Evolutionary conservation across 164 flowering plant species (phyloP).

Genomic region (Platanus orientalis): DNA sequence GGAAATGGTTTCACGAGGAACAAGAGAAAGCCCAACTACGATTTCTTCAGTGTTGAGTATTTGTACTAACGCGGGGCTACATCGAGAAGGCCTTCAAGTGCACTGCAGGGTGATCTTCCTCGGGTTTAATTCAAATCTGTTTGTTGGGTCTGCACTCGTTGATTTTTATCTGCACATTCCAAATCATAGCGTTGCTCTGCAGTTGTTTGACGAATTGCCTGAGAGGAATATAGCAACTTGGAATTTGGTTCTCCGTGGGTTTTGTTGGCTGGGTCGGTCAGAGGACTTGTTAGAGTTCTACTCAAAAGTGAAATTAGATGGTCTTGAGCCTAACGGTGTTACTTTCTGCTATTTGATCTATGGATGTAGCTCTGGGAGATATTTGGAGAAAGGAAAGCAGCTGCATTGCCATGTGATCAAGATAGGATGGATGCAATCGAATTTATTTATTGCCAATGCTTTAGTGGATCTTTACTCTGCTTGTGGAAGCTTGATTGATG

Average conservation of each 20-base stretch:
- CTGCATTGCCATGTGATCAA: constrained; percentile 54
- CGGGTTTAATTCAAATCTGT: constrained; percentile 49
- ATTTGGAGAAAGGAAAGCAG: constrained; percentile 48
- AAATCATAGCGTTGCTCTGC: constrained; percentile 26
- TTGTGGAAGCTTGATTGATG: constrained; percentile 43
- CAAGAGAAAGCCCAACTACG: constrained; percentile 49
- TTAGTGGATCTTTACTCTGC: constrained; percentile 72
- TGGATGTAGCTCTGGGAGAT: constrained; percentile 39
- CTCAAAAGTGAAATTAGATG: constrained; percentile 32
- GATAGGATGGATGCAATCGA: constrained; percentile 38
- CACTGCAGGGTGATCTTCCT: constrained; percentile 51
- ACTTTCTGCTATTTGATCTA: constrained; percentile 56
- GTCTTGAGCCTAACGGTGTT: constrained; percentile 47
- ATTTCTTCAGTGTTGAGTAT: constrained; percentile 52
- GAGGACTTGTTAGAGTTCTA: constrained; percentile 31
- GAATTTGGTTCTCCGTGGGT: constrained; percentile 58
- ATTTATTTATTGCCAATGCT: constrained; percentile 60
- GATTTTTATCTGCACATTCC: constrained; percentile 53
- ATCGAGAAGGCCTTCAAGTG: constrained; percentile 46
- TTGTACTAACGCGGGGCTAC: constrained; percentile 36
- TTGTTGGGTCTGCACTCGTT: constrained; percentile 48
- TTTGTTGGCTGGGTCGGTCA: constrained; percentile 37
- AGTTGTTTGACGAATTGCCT: constrained; percentile 45
- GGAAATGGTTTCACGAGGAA: constrained; percentile 48
- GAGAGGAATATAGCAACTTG: constrained; percentile 49